Conservation (phyloP, 129 eudicot species). For the Dittrichia graveolens region DNA sequence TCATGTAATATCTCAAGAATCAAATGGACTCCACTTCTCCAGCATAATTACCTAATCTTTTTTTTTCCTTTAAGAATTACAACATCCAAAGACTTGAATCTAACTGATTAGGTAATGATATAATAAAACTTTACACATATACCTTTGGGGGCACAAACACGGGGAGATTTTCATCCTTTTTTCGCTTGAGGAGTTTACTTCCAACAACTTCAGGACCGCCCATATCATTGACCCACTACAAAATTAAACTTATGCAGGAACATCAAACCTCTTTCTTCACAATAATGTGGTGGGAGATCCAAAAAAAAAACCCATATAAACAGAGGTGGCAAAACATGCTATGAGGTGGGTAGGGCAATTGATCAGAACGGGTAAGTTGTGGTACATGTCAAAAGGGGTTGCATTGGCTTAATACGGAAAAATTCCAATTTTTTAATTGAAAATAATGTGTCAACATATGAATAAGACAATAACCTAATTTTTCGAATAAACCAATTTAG, state of each 20-base stretch:
- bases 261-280: slow-evolving; percentile 11
- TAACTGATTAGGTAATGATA: slow-evolving; percentile 18
- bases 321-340: no score
- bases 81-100: slow-evolving; percentile 8
- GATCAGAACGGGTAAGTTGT: no score
- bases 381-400: no score
- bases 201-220: slow-evolving; percentile 85
- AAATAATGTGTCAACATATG: not conserved
- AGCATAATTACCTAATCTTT: not conserved
- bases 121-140: slow-evolving; percentile 16
- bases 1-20: not conserved
- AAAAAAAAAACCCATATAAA: not conserved
- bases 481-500: not conserved
- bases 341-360: no score
- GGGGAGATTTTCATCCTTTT: slow-evolving; percentile 76
- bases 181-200: slow-evolving; percentile 59
- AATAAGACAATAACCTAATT: not conserved
- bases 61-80: not conserved
- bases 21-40: not conserved
- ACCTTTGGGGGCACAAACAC: slow-evolving; percentile 86
- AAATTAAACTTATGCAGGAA: slow-evolving; percentile 19
- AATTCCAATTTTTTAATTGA: no score
- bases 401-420: no score
- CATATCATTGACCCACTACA: slow-evolving; percentile 87
- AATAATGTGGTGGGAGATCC: not conserved